Percentiles rank a stretch among this genome's conserved stretches.
Conservation (phyloP, 148 eudicot genomes). For the Fagopyrum tataricum region DNA sequence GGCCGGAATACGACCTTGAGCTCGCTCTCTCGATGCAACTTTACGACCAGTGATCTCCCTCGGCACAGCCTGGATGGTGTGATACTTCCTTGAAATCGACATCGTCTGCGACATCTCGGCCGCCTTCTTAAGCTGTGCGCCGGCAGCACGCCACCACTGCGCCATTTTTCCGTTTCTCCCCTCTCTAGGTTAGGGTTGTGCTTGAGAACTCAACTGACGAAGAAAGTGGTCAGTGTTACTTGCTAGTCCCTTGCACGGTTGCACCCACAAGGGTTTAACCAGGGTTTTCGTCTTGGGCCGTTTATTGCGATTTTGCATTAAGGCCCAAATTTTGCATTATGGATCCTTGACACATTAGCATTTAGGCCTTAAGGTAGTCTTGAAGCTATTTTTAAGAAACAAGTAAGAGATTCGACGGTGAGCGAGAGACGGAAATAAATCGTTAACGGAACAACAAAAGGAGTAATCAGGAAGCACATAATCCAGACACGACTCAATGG, state of each 20-base stretch:
- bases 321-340: not conserved
- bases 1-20: constrained; percentile 85
- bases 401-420: too few relatives aligned
- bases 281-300: constrained; percentile 6
- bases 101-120: constrained; percentile 18
- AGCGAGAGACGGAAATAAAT: too few relatives aligned
- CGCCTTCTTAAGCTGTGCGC: constrained; percentile 22
- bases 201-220: not conserved
- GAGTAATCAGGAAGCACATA: too few relatives aligned
- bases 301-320: not conserved
- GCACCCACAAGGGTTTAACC: not conserved
- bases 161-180: constrained; percentile 27
- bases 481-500: too few relatives aligned
- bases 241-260: not conserved
- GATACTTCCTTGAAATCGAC: constrained; percentile 32
- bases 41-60: constrained; percentile 55
- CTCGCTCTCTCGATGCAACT: constrained; percentile 56
- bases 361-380: too few relatives aligned
- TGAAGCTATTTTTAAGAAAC: too few relatives aligned
- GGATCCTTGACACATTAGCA: too few relatives aligned
- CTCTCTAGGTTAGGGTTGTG: constrained; percentile 6
- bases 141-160: constrained; percentile 58
- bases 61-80: constrained; percentile 88
- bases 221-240: not conserved
- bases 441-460: too few relatives aligned